Percentiles rank a stretch among this genome's conserved stretches.
Evolutionary conservation across 2,329 filamentous ascomycete species (phyloP).

Genomic region (Tympanopsis confertula): DNA sequence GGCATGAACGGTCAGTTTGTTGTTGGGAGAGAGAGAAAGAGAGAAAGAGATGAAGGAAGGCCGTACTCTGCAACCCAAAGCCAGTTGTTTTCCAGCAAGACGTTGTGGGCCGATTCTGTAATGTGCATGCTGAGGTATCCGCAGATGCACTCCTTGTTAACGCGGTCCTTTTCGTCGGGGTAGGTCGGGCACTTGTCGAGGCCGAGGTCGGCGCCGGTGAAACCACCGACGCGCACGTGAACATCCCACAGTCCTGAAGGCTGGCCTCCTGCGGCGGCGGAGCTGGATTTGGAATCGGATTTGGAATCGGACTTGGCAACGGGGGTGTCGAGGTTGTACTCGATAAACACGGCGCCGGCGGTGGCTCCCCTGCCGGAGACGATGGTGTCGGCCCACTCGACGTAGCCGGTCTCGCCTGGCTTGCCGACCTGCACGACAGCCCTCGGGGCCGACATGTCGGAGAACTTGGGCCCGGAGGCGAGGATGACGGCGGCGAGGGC

Average conservation of each 20-base stretch:
- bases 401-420: conserved; percentile 43
- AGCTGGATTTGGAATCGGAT: too few species aligned
- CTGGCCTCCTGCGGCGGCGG: neutral
- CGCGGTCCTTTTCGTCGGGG: conserved; percentile 30
- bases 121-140: conserved; percentile 28
- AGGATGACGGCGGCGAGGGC: conserved; percentile 59
- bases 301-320: conserved; percentile 45
- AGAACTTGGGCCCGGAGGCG: conserved; percentile 41
- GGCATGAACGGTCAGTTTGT: too few species aligned
- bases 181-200: conserved; percentile 50
- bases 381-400: conserved; percentile 59
- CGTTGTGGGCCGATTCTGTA: neutral
- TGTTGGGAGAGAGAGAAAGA: too few species aligned
- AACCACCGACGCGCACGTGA: conserved; percentile 62
- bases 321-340: conserved; percentile 55
- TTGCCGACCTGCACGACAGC: conserved; percentile 54
- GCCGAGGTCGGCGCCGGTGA: conserved; percentile 52
- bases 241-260: conserved; percentile 38
- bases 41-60: too few species aligned
- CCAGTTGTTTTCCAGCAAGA: conserved; percentile 37
- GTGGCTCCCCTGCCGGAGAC: conserved; percentile 53
- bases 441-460: conserved; percentile 44
- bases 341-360: conserved; percentile 56
- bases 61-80: conserved; percentile 60
- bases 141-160: conserved; percentile 42